Percentiles rank a stretch among this genome's conserved stretches.
phyloP scores from a whole-genome alignment of 352 stramenopile genomes.

The Blastocystis hominis region DNA sequence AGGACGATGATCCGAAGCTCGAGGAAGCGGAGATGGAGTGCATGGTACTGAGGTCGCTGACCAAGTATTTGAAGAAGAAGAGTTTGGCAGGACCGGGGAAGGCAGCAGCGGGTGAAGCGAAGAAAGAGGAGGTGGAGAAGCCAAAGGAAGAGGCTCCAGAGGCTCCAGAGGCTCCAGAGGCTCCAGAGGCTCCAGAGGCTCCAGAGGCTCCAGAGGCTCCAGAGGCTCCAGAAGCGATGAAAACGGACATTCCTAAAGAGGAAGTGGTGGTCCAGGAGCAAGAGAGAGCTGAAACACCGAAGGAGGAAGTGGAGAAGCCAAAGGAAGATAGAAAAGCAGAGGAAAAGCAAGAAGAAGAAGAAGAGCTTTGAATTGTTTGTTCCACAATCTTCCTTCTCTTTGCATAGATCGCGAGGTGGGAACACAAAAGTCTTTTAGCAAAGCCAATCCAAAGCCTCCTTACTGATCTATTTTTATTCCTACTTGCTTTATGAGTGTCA shows the following conservation, averaged over 20 bases:
- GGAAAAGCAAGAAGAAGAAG: background rate
- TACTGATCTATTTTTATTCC: background rate
- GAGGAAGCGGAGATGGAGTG: background rate
- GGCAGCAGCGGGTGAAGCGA: background rate
- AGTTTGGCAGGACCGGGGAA: background rate
- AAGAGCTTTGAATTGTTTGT: background rate
- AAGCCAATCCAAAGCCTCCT: too few species aligned
- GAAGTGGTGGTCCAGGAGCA: too few species aligned
- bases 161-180: too few species aligned
- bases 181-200: too few species aligned
- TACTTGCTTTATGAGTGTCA: constrained; percentile 40
- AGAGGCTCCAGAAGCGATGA: too few species aligned
- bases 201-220: too few species aligned
- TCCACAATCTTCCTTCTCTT: background rate
- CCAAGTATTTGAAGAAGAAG: background rate
- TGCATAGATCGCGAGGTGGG: background rate
- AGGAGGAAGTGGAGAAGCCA: too few species aligned
- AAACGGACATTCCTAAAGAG: too few species aligned
- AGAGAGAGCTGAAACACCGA: too few species aligned
- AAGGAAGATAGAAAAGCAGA: background rate
- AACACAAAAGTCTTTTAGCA: background rate
- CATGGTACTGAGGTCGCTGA: background rate
- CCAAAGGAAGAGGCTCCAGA: background rate
- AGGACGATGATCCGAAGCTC: background rate
- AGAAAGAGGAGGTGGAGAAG: background rate